Conservation (phyloP, 202 grass and related monocot genomes). For the Saccharum hybrid region DNA sequence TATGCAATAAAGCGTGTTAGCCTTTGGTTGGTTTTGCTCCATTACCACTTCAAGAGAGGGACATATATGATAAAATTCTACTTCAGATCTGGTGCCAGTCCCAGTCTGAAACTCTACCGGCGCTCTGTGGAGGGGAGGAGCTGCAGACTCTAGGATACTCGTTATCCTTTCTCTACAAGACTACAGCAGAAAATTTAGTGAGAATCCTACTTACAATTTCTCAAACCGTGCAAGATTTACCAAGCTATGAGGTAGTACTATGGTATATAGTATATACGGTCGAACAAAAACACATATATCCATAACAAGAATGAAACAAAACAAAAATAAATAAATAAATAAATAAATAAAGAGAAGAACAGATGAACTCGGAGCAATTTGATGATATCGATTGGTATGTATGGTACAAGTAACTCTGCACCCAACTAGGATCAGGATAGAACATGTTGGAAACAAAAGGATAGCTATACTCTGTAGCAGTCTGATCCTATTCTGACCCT, state of each 20-base stretch:
- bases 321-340: not conserved
- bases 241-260: not conserved
- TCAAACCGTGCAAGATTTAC: slow-evolving; percentile 12
- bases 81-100: slow-evolving; percentile 32
- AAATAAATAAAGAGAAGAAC: not conserved
- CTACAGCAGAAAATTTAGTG: not conserved
- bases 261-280: not conserved
- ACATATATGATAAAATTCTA: not conserved
- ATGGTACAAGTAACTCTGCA: not conserved
- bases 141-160: not conserved
- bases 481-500: slow-evolving; percentile 35
- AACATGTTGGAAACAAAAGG: slow-evolving; percentile 22
- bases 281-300: slow-evolving; percentile 1
- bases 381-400: not conserved
- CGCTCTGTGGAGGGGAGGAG: not conserved
- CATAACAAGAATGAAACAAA: not conserved
- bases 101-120: slow-evolving; percentile 4
- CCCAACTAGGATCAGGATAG: slow-evolving; percentile 14
- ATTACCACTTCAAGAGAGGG: slow-evolving; percentile 31
- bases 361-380: not conserved
- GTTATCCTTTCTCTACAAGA: not conserved
- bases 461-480: slow-evolving; percentile 5
- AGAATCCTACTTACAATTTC: not conserved
- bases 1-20: slow-evolving; percentile 1
- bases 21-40: slow-evolving; percentile 35